phyloP scores from a whole-genome alignment of 345 rosid species.

The rapeseed (Brassica napus) region DNA sequence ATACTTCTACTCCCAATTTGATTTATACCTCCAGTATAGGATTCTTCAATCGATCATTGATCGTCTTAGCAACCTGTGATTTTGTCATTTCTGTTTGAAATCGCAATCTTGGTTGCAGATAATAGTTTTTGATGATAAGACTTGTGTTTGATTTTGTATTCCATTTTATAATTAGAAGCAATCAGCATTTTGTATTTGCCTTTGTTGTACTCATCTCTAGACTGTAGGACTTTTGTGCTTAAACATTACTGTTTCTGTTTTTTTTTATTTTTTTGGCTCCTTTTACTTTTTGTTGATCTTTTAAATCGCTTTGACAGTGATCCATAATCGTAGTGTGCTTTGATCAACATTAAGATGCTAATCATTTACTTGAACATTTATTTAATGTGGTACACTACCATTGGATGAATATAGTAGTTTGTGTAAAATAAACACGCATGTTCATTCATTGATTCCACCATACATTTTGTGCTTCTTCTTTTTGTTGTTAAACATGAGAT shows the following conservation, averaged over 20 bases:
- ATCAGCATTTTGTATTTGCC: not conserved
- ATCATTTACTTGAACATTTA: not conserved
- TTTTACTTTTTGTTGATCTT: not conserved
- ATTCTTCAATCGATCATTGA: not conserved
- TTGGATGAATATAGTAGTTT: not conserved
- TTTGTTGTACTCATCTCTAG: not conserved
- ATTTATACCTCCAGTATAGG: not conserved
- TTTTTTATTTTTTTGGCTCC: not conserved
- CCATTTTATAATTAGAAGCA: not conserved
- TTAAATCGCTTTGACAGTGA: not conserved
- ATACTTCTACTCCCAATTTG: not conserved
- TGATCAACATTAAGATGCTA: not conserved
- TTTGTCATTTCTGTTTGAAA: not conserved
- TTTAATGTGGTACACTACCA: not conserved
- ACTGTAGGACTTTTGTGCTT: not conserved
- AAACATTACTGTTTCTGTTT: not conserved
- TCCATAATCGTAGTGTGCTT: not conserved
- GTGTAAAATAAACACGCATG: not conserved
- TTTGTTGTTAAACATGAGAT: not conserved
- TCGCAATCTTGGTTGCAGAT: not conserved
- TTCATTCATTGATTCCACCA: not conserved
- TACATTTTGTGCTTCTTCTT: not conserved
- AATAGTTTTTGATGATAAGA: not conserved
- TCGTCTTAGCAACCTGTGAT: not conserved
- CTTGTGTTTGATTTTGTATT: not conserved